These are phyloP conservation scores for Excoecaria cochinchinensis DNA, from an alignment of 345 rosid species.

Conservation along the genomic window DNA sequence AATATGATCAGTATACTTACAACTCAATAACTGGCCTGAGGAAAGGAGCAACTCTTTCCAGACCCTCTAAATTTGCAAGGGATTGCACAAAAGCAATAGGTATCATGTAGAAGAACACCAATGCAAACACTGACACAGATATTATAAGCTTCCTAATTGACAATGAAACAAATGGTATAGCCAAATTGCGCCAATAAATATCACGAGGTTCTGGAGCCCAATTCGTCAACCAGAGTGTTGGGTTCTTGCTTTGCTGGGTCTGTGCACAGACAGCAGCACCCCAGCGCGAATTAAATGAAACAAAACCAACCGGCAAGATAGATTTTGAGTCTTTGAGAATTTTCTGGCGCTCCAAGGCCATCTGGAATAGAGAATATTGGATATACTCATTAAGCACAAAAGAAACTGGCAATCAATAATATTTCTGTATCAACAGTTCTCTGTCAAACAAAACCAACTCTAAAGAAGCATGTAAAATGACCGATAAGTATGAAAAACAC, in stretches of 20 bases:
- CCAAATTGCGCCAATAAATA: slow-evolving; percentile 86
- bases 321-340: slow-evolving; percentile 66
- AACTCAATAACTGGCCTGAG: slow-evolving; percentile 84
- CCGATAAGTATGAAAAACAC: neutral
- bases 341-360: slow-evolving; percentile 70
- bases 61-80: slow-evolving; percentile 93
- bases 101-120: slow-evolving; percentile 98
- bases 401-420: neutral
- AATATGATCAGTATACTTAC: slow-evolving; percentile 49
- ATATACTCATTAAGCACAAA: neutral
- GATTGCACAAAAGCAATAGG: slow-evolving; percentile 99
- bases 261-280: slow-evolving; percentile 99
- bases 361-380: slow-evolving; percentile 37
- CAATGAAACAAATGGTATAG: slow-evolving; percentile 88
- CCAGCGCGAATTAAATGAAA: slow-evolving; percentile 91
- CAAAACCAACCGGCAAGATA: slow-evolving; percentile 79
- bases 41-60: slow-evolving; percentile 87
- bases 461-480: neutral
- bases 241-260: slow-evolving; percentile 92
- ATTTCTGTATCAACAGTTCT: neutral
- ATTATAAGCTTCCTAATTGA: slow-evolving; percentile 73
- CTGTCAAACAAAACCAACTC: neutral
- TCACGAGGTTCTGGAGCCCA: slow-evolving; percentile 99
- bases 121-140: slow-evolving; percentile 64
- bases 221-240: slow-evolving; percentile 83